Evolutionary conservation across 768 basidiomycete species (phyloP).

Genomic region (Kwoniella botswanensis): DNA sequence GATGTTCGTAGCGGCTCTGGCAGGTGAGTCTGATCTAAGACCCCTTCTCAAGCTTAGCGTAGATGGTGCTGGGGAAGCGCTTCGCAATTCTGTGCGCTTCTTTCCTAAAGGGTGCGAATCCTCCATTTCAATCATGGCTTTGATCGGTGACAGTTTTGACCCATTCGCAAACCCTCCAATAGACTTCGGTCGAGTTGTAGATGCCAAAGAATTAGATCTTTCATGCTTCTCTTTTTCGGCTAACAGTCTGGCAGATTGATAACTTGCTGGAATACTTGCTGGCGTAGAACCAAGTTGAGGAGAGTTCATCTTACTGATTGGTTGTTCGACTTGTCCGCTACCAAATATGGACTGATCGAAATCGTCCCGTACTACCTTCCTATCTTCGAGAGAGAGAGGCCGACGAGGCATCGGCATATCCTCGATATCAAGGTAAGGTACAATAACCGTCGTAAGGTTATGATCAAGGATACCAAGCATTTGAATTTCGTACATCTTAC

Average conservation of each 20-base stretch:
- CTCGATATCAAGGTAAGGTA: conserved; percentile 63
- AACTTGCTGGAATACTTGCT: conserved; percentile 37
- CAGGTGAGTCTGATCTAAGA: conserved; percentile 8
- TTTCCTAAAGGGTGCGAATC: conserved; percentile 17
- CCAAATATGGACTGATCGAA: conserved; percentile 51
- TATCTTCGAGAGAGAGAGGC: conserved; percentile 32
- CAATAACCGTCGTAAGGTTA: conserved; percentile 85
- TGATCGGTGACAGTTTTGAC: conserved; percentile 23
- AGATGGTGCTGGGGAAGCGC: conserved; percentile 38
- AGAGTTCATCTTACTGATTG: conserved; percentile 6
- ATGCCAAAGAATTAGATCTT: conserved; percentile 16
- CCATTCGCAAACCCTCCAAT: conserved; percentile 4
- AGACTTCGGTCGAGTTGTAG: conserved; percentile 14
- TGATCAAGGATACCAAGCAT: conserved; percentile 91
- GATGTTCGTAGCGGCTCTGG: neutral
- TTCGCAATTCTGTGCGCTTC: conserved; percentile 28
- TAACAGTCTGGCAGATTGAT: conserved; percentile 48
- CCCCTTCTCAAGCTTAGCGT: conserved; percentile 28
- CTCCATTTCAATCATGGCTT: conserved; percentile 17
- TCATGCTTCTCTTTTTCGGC: conserved; percentile 31
- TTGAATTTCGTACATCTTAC: conserved; percentile 96
- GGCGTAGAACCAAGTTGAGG: conserved; percentile 18
- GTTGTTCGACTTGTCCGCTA: neutral
- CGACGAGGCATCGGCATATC: conserved; percentile 31
- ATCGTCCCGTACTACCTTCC: conserved; percentile 36